Percentiles rank a stretch among this genome's conserved stretches.
phyloP scores from a whole-genome alignment of 1,284 basidiomycete genomes.

The Entoloma clypeatum region DNA sequence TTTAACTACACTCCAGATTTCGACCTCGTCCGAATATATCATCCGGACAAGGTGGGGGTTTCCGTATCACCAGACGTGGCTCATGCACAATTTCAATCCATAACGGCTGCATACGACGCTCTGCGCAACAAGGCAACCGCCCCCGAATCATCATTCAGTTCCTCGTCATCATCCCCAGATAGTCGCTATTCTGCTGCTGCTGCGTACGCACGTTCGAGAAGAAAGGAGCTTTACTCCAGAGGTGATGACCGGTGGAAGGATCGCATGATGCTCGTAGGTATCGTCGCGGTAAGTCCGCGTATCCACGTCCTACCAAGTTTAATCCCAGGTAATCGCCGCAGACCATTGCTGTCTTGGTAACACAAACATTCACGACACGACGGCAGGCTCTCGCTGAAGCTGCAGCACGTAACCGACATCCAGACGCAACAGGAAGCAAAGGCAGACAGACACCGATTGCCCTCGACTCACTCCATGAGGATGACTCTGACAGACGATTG shows the following conservation, averaged over 20 bases:
- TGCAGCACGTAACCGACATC: constrained; percentile 9
- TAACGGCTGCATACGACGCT: constrained; percentile 45
- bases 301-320: constrained; percentile 1
- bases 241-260: constrained; percentile 60
- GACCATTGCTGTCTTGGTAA: constrained; percentile 23
- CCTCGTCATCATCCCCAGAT: constrained; percentile 20
- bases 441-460: constrained; percentile 5
- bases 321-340: constrained; percentile 17
- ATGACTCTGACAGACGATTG: constrained; percentile 14
- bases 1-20: constrained; percentile 41
- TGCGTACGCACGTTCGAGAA: constrained; percentile 40
- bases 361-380: constrained; percentile 18
- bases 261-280: constrained; percentile 44
- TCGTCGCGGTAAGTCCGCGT: constrained; percentile 40
- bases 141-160: constrained; percentile 5
- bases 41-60: constrained; percentile 55
- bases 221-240: constrained; percentile 42
- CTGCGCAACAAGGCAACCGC: constrained; percentile 37
- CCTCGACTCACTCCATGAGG: constrained; percentile 8
- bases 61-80: constrained; percentile 43
- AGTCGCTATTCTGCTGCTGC: constrained; percentile 35
- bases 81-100: constrained; percentile 53
- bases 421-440: neutral
- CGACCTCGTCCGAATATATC: constrained; percentile 62
- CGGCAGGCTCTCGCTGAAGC: constrained; percentile 19